Percentiles rank a stretch among this genome's conserved stretches.
phyloP scores from a whole-genome alignment of 2,329 filamentous ascomycete species.

The Fusarium lateritium region DNA sequence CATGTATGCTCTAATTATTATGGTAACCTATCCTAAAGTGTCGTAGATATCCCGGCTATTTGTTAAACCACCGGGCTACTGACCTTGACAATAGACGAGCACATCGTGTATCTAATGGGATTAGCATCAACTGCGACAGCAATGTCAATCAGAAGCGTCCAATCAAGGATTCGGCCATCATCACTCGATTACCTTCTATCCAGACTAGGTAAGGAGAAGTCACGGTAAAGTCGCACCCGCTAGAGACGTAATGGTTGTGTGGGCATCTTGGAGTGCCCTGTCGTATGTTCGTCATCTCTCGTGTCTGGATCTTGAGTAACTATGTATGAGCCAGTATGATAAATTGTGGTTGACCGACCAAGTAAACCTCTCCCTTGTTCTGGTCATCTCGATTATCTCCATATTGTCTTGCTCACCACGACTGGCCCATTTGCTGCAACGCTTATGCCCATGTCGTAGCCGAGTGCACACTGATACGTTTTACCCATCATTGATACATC shows the following conservation, averaged over 20 bases:
- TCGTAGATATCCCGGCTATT: too few relatives aligned
- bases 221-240: constrained; percentile 17
- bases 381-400: neutral
- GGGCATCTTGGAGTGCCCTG: constrained; percentile 25
- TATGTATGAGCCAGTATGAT: constrained; percentile 4
- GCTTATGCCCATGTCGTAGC: neutral
- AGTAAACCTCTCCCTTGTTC: neutral
- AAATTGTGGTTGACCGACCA: constrained; percentile 3
- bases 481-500: constrained; percentile 22
- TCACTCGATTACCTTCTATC: constrained; percentile 22
- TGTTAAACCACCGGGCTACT: too few relatives aligned
- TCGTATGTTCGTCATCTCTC: constrained; percentile 38
- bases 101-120: neutral
- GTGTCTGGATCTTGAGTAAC: constrained; percentile 17
- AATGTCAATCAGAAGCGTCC: neutral
- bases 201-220: constrained; percentile 14
- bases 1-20: too few relatives aligned
- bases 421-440: neutral
- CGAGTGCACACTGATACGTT: neutral
- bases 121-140: constrained; percentile 1
- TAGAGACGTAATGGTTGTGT: constrained; percentile 39
- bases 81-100: too few relatives aligned
- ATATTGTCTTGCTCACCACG: neutral
- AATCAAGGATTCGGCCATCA: constrained; percentile 14
- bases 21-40: too few relatives aligned